Evolutionary conservation across 1,284 basidiomycete species (phyloP).

Genomic region (Ustilago cynodontis): DNA sequence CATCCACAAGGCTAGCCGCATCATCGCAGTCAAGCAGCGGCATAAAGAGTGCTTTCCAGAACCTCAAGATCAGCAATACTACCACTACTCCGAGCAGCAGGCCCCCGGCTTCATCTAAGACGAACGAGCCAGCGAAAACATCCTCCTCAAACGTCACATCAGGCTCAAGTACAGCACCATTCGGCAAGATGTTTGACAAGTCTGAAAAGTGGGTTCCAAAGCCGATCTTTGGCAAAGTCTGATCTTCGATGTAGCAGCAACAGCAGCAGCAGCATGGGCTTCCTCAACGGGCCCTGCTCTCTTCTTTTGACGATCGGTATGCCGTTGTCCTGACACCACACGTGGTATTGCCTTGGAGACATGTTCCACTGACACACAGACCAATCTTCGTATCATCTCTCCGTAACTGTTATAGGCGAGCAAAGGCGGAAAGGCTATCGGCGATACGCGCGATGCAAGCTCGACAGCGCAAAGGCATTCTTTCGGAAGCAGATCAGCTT

Average conservation of each 20-base stretch:
- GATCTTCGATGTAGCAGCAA: conserved; percentile 16
- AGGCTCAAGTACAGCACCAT: conserved; percentile 18
- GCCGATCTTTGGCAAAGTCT: conserved; percentile 59
- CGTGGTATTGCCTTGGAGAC: not conserved
- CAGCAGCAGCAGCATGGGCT: conserved; percentile 5
- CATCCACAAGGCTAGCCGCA: conserved; percentile 19
- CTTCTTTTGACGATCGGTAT: conserved; percentile 33
- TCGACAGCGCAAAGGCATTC: conserved; percentile 55
- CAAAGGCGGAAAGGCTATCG: conserved; percentile 54
- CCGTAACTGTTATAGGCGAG: conserved; percentile 39
- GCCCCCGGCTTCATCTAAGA: not conserved
- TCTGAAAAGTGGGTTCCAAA: conserved; percentile 63
- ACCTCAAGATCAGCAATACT: conserved; percentile 39
- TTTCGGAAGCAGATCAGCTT: conserved; percentile 50
- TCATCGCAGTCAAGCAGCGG: conserved; percentile 12
- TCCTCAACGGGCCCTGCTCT: conserved; percentile 3
- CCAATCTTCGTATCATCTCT: not conserved
- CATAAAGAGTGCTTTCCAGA: conserved; percentile 38
- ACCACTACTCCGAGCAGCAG: conserved; percentile 8
- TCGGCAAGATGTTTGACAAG: conserved; percentile 54
- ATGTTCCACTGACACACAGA: not conserved
- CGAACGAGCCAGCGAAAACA: not conserved
- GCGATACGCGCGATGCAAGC: conserved; percentile 58
- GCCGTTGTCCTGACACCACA: conserved; percentile 16
- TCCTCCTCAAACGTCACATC: not conserved